Evolutionary conservation across 176 grass and related monocot species (phyloP).

Genomic region (Oryza brachyantha): DNA sequence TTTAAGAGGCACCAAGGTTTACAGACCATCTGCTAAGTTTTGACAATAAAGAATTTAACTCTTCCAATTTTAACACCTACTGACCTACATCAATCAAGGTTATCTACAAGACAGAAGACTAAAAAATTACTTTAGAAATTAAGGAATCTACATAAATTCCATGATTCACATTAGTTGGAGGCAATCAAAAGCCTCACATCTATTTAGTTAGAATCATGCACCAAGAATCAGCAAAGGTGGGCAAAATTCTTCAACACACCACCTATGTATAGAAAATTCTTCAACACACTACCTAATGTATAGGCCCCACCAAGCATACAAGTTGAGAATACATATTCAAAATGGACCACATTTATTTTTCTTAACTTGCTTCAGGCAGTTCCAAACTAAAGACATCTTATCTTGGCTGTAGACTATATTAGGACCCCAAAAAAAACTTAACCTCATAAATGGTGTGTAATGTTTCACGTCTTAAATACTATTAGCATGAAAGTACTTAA

Average conservation of each 20-base stretch:
- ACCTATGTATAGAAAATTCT: background rate
- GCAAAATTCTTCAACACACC: background rate
- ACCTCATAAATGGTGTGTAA: background rate
- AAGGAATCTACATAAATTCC: background rate
- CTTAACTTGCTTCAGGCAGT: no score
- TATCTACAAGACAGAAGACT: background rate
- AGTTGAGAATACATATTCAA: background rate
- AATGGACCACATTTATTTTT: background rate
- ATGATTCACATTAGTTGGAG: background rate
- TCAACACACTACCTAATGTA: background rate
- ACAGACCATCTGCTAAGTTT: background rate
- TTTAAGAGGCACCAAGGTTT: background rate
- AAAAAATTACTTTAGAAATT: background rate
- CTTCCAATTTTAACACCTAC: constrained; percentile 1
- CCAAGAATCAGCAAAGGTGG: background rate
- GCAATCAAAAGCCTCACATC: background rate
- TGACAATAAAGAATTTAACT: background rate
- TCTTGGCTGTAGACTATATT: background rate
- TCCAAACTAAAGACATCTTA: background rate
- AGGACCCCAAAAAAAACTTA: background rate
- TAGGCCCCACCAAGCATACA: background rate
- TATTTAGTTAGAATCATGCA: background rate
- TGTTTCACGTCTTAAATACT: background rate
- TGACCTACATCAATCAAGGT: background rate
- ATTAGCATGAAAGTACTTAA: background rate